phyloP scores from a whole-genome alignment of 176 grass and related monocot species.

The Chrysopogon serrulatus region DNA sequence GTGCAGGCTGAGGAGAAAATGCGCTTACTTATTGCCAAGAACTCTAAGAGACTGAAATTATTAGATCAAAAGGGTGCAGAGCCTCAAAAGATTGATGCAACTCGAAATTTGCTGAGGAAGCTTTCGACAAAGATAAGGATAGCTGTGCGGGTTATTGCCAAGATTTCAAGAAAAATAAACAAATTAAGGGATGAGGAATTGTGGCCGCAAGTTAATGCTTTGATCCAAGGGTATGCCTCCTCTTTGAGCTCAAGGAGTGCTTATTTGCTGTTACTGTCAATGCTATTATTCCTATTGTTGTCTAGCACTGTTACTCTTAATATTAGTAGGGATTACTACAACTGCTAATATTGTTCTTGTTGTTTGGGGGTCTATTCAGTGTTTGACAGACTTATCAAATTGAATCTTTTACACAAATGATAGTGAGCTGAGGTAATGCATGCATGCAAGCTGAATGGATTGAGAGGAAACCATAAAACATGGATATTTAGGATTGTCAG shows the following conservation, averaged over 20 bases:
- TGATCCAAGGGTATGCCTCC: slow-evolving; percentile 71
- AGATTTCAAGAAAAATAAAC: slow-evolving; percentile 82
- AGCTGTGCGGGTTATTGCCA: slow-evolving; percentile 60
- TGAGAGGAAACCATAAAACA: not conserved
- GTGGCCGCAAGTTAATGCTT: slow-evolving; percentile 56
- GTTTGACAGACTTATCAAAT: not conserved
- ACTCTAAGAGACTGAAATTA: slow-evolving; percentile 54
- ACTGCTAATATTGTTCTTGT: not conserved
- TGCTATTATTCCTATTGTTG: not conserved
- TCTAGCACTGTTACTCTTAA: not conserved
- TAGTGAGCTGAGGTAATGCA: not conserved
- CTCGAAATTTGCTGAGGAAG: slow-evolving; percentile 56
- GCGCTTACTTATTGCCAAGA: slow-evolving; percentile 68
- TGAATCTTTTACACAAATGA: not conserved
- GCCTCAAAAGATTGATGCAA: slow-evolving; percentile 63
- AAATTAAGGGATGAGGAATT: slow-evolving; percentile 85
- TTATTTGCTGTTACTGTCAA: not conserved
- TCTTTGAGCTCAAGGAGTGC: not conserved
- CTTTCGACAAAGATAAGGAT: slow-evolving; percentile 84
- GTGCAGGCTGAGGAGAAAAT: slow-evolving; percentile 86
- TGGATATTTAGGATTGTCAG: not conserved
- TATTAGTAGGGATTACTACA: not conserved
- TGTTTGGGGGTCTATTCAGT: not conserved
- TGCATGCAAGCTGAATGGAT: not conserved
- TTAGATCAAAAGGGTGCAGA: slow-evolving; percentile 66